Percentiles rank a stretch among this genome's conserved stretches.
Conservation (phyloP, 495 filamentous ascomycete species). For the Amphirosellinia nigrospora region DNA sequence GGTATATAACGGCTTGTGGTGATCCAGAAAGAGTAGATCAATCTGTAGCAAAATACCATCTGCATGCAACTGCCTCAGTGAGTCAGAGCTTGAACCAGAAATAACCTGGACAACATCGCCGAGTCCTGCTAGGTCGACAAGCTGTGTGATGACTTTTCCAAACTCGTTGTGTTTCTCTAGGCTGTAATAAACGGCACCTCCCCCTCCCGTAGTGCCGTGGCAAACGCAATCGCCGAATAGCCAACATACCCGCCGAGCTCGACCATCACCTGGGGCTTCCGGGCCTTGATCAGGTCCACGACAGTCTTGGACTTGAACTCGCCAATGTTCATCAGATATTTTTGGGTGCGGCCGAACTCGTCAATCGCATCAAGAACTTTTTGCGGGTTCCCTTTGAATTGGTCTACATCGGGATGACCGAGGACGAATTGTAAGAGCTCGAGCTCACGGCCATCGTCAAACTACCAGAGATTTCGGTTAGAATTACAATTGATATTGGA, state of each 20-base stretch:
- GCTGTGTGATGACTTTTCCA: constrained; percentile 63
- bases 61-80: constrained; percentile 59
- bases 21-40: constrained; percentile 76
- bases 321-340: constrained; percentile 82
- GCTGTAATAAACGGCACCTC: constrained; percentile 67
- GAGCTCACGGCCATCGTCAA: constrained; percentile 74
- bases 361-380: constrained; percentile 74
- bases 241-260: constrained; percentile 85
- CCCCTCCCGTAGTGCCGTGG: constrained; percentile 62
- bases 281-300: constrained; percentile 64
- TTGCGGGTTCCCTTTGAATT: constrained; percentile 67
- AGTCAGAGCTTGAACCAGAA: constrained; percentile 67
- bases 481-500: not conserved
- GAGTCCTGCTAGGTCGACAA: constrained; percentile 73
- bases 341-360: constrained; percentile 66
- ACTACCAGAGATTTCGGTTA: constrained; percentile 41
- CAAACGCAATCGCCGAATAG: constrained; percentile 78
- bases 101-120: constrained; percentile 68
- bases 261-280: constrained; percentile 72
- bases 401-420: constrained; percentile 55
- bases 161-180: constrained; percentile 73
- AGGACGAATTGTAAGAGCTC: constrained; percentile 75
- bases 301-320: constrained; percentile 73
- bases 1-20: constrained; percentile 74
- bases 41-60: constrained; percentile 60